Conservation (phyloP, 1,139 yeast species). For the Yamadazyma buinensis region DNA sequence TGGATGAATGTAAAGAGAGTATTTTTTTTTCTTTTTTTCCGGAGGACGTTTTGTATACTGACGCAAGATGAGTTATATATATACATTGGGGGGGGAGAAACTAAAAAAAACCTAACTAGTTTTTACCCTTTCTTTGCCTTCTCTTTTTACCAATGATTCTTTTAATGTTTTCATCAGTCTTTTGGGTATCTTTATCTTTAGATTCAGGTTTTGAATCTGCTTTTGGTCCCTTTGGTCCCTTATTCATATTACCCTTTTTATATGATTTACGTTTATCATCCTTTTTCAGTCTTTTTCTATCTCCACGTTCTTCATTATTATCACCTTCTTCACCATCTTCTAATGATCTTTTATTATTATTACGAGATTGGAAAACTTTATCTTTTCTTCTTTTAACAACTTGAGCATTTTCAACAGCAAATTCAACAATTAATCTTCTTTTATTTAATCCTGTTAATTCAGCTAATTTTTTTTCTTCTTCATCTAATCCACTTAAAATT, state of each 20-base stretch:
- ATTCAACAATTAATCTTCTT: constrained; percentile 86
- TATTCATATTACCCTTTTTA: constrained; percentile 34
- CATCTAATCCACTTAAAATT: constrained; percentile 65
- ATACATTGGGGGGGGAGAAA: too few relatives aligned
- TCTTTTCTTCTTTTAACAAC: constrained; percentile 89
- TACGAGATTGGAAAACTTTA: constrained; percentile 47
- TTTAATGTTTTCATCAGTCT: constrained; percentile 52
- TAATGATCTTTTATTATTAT: constrained; percentile 16
- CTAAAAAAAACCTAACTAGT: too few relatives aligned
- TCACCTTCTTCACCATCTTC: constrained; percentile 9
- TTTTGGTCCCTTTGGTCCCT: constrained; percentile 14
- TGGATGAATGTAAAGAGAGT: too few relatives aligned
- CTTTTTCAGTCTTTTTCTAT: constrained; percentile 18
- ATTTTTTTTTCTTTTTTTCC: too few relatives aligned
- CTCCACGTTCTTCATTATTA: constrained; percentile 14
- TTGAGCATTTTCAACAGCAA: constrained; percentile 93
- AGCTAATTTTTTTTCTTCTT: constrained; percentile 59
- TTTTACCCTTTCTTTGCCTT: constrained; percentile 55
- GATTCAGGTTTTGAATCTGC: neutral
- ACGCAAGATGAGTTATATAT: too few relatives aligned
- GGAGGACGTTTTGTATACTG: too few relatives aligned
- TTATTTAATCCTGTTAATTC: constrained; percentile 52
- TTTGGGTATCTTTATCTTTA: constrained; percentile 15
- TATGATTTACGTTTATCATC: constrained; percentile 32
- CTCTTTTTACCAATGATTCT: constrained; percentile 67